Conservation (phyloP, 495 filamentous ascomycete species). For the Daldinia caldariorum region DNA sequence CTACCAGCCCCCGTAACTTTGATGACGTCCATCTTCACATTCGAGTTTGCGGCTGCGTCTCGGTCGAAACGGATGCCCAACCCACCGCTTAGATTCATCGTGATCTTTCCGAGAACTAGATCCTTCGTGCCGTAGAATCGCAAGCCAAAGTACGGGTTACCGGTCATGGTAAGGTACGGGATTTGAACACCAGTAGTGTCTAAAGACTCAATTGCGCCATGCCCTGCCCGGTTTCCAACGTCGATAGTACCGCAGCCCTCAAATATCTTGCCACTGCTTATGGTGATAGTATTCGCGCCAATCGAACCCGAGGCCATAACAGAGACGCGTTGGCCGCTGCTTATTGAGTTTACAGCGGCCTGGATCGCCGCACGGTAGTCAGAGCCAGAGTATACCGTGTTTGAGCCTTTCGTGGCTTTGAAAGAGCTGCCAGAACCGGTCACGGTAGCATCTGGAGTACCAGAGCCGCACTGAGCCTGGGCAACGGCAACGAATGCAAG, state of each 20-base stretch:
- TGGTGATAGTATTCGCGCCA: conserved; percentile 61
- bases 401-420: conserved; percentile 48
- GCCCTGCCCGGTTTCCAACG: conserved; percentile 51
- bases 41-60: conserved; percentile 53
- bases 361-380: conserved; percentile 59
- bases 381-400: conserved; percentile 51
- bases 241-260: conserved; percentile 62
- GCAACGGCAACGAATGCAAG: conserved; percentile 46
- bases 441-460: conserved; percentile 53
- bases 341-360: conserved; percentile 58
- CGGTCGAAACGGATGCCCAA: conserved; percentile 60
- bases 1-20: conserved; percentile 55
- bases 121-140: conserved; percentile 55
- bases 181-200: conserved; percentile 52
- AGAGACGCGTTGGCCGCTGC: conserved; percentile 64
- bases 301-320: conserved; percentile 69
- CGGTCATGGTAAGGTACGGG: conserved; percentile 58
- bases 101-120: conserved; percentile 54
- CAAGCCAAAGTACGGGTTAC: conserved; percentile 59
- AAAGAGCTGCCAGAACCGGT: conserved; percentile 52
- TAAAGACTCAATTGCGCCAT: conserved; percentile 56
- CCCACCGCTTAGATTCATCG: conserved; percentile 56
- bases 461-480: conserved; percentile 53
- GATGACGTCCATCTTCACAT: conserved; percentile 57
- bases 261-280: conserved; percentile 57